phyloP scores from a whole-genome alignment of 2,329 filamentous ascomycete species.

The Plenodomus tracheiphilus region DNA sequence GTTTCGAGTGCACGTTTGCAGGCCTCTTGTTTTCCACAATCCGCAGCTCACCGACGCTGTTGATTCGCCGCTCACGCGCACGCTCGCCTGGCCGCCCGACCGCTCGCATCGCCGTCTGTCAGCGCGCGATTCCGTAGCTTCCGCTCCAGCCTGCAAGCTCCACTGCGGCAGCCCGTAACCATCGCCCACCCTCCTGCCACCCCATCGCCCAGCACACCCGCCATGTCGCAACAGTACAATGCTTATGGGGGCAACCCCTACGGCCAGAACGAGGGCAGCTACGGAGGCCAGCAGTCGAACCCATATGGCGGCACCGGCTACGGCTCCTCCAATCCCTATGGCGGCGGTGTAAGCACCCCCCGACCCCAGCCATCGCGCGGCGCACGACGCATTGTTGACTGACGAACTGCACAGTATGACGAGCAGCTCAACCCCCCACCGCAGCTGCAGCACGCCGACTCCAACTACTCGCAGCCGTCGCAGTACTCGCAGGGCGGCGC shows the following conservation, averaged over 20 bases:
- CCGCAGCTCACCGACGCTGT: no score
- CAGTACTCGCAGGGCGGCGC: constrained; percentile 35
- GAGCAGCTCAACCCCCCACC: constrained; percentile 30
- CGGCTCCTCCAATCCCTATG: constrained; percentile 36
- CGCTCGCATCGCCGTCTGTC: constrained; percentile 4
- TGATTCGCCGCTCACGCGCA: not conserved
- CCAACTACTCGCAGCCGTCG: constrained; percentile 45
- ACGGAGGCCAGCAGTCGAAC: constrained; percentile 30
- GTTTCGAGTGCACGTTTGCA: no score
- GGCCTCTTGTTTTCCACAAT: no score
- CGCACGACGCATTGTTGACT: constrained; percentile 5
- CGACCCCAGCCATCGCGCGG: constrained; percentile 1
- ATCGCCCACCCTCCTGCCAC: constrained; percentile 9
- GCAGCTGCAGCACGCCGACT: constrained; percentile 36
- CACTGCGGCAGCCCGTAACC: constrained; percentile 23
- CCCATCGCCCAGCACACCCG: constrained; percentile 8
- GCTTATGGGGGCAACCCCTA: constrained; percentile 66
- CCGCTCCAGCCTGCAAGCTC: constrained; percentile 25
- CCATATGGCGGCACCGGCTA: constrained; percentile 45
- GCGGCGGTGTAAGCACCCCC: constrained; percentile 27
- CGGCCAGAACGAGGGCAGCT: constrained; percentile 48
- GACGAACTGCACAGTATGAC: constrained; percentile 23
- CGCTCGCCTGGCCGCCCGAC: not conserved
- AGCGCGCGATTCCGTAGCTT: constrained; percentile 33
- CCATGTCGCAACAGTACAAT: constrained; percentile 54